Evolutionary conservation across 345 rosid genomes (phyloP), one percentile per base, ranked within the genome.

Genomic region (Brassica incana): DNA sequence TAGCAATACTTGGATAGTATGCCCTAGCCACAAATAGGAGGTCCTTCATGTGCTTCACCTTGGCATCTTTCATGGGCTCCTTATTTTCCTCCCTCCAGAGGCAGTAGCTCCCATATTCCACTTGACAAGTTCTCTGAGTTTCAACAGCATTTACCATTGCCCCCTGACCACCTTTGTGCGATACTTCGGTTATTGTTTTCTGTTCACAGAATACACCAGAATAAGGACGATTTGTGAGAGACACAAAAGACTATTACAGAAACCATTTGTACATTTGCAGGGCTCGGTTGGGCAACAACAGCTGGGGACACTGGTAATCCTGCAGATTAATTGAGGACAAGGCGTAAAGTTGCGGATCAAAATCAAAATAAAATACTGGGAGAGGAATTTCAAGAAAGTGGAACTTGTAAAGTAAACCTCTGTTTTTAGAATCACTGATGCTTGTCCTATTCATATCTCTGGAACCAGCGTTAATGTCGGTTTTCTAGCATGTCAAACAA

Each of bases 1-100:
- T 96, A 45, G 99, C 98, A 85, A 96, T 86, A 71, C 85, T 96
- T 54, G 99, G 98, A 83, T 82, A 96, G 85, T 96, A 96, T 81
- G 99, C 91, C 84, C 99, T 88, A 73, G 97, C 97, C 68, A 88
- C 93, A 80, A 96, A 96, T 76, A 96, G 97, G 75, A 77, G 89
- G 78, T 93, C 99, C 85, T 92, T 95, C 85, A 95, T 81, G 84
- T 86, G 91, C 85, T 91, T 95, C 77, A 95, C 95, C 83, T 83
- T 85, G 50, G 80, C 74, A 84, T 96, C 99, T 84, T 88, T 93
- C 90, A 96, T 82, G 5, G 87, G 86, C 86, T 91, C 89, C 85
- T 83, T 91, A 84, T 93, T 91, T 83, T 93, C 88, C 77, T 83
- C 88, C 75, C 86, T 89, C 99, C 98, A 96, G 71, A 86, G 87